These are phyloP conservation scores for Talaromyces wortmannii DNA, from an alignment of 495 filamentous ascomycete genomes.

Conservation along the genomic window DNA sequence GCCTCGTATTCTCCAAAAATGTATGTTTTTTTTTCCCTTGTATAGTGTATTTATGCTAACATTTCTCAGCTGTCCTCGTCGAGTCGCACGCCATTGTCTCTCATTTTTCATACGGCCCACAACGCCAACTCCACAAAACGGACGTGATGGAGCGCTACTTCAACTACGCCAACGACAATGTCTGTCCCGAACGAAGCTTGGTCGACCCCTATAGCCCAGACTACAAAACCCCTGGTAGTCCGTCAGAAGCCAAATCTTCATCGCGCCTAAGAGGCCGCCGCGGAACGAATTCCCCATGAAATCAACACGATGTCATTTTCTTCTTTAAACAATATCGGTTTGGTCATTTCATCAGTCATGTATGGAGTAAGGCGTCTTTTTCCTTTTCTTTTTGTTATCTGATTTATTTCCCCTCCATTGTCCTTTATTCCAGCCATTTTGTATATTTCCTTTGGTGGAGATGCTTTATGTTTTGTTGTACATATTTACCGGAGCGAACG, in stretches of 20 bases:
- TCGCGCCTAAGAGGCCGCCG: background rate
- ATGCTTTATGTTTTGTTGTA: background rate
- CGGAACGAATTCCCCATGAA: background rate
- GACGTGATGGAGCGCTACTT: conserved; percentile 6
- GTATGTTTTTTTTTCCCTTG: background rate
- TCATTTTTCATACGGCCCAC: conserved; percentile 4
- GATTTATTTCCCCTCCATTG: background rate
- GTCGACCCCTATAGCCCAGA: conserved; percentile 1
- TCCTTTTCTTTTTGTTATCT: too few species aligned
- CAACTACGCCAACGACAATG: conserved; percentile 7
- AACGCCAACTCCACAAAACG: conserved; percentile 2
- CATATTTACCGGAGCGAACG: background rate
- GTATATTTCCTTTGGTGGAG: background rate
- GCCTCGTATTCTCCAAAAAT: background rate
- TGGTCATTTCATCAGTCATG: background rate
- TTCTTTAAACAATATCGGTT: background rate
- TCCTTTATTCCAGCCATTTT: background rate
- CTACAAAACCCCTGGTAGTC: background rate
- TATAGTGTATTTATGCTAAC: background rate
- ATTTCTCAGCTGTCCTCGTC: conserved; percentile 1
- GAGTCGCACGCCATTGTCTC: conserved; percentile 5
- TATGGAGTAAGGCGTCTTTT: background rate
- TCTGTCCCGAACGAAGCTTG: background rate
- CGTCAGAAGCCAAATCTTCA: background rate
- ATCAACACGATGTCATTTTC: background rate